Percentiles rank a stretch among this genome's conserved stretches.
These are phyloP conservation scores for Citeromyces siamensis DNA, from an alignment of 1,139 yeast species.

Conservation along the genomic window DNA sequence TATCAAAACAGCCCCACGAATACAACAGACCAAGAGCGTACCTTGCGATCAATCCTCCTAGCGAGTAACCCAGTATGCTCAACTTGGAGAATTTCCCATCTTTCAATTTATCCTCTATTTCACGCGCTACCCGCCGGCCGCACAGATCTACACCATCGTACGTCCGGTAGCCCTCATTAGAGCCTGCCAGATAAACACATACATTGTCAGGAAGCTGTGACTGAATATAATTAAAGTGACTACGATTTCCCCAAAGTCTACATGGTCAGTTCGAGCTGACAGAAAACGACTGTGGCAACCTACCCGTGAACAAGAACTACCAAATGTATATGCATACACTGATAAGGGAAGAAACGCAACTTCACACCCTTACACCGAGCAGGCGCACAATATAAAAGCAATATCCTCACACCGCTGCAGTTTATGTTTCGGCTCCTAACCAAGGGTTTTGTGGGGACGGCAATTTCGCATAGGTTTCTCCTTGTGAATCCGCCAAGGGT, in stretches of 20 bases:
- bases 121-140: conserved; percentile 65
- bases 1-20: conserved; percentile 38
- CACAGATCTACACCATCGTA: conserved; percentile 83
- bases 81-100: conserved; percentile 28
- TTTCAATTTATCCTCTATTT: conserved; percentile 37
- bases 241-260: conserved; percentile 64
- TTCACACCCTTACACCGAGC: too few species aligned
- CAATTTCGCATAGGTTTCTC: too few species aligned
- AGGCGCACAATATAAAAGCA: too few species aligned
- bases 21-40: conserved; percentile 65
- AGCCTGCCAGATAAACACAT: conserved; percentile 42
- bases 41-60: conserved; percentile 72
- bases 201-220: conserved; percentile 28
- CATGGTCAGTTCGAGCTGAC: not conserved
- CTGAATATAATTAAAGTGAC: conserved; percentile 51
- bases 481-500: too few species aligned
- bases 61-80: conserved; percentile 68
- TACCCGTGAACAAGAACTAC: conserved; percentile 69
- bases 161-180: conserved; percentile 59
- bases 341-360: not conserved
- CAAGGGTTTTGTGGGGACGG: too few species aligned
- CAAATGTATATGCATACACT: conserved; percentile 29
- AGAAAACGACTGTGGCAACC: conserved; percentile 13
- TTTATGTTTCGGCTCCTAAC: too few species aligned
- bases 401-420: too few species aligned